A percentile compares a stretch with the other conserved stretches of the same genome.
Evolutionary conservation across 2,329 filamentous ascomycete species (phyloP).

Genomic region (Fusarium sp.): DNA sequence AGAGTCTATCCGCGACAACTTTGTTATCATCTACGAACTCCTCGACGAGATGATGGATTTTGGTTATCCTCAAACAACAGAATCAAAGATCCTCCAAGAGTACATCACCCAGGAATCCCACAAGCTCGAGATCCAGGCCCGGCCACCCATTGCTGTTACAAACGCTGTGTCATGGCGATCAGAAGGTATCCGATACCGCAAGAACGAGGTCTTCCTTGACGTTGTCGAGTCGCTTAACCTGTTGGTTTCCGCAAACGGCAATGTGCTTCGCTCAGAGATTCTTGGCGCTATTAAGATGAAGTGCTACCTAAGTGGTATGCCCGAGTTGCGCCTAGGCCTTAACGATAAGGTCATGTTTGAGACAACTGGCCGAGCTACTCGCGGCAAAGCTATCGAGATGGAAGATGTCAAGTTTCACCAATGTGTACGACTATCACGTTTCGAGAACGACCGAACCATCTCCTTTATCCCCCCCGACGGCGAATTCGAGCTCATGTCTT

Average conservation of each 20-base stretch:
- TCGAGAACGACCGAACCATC: slow-evolving; percentile 98
- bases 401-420: slow-evolving; percentile 99
- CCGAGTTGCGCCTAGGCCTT: slow-evolving; percentile 89
- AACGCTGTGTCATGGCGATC: slow-evolving; percentile 98
- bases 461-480: slow-evolving; percentile 98
- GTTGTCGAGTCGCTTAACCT: slow-evolving; percentile 97
- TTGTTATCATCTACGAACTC: slow-evolving; percentile 98
- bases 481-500: slow-evolving; percentile 99
- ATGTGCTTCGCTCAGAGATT: slow-evolving; percentile 95
- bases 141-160: slow-evolving; percentile 96
- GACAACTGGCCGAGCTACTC: slow-evolving; percentile 91
- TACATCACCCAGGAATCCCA: slow-evolving; percentile 99
- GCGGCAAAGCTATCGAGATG: slow-evolving; percentile 99
- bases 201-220: slow-evolving; percentile 99
- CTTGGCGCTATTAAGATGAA: slow-evolving; percentile 99
- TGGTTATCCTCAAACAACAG: slow-evolving; percentile 97
- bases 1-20: slow-evolving; percentile 98
- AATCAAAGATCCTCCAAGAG: slow-evolving; percentile 98
- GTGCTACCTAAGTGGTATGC: slow-evolving; percentile 98
- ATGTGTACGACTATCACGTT: slow-evolving; percentile 93
- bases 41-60: slow-evolving; percentile 99
- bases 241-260: slow-evolving; percentile 92
- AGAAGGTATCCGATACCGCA: slow-evolving; percentile 97
- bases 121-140: slow-evolving; percentile 96
- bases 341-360: slow-evolving; percentile 99